Percentiles rank a stretch among this genome's conserved stretches.
These are phyloP conservation scores for Claviceps citrina DNA, from an alignment of 2,329 filamentous ascomycete genomes.

Conservation along the genomic window DNA sequence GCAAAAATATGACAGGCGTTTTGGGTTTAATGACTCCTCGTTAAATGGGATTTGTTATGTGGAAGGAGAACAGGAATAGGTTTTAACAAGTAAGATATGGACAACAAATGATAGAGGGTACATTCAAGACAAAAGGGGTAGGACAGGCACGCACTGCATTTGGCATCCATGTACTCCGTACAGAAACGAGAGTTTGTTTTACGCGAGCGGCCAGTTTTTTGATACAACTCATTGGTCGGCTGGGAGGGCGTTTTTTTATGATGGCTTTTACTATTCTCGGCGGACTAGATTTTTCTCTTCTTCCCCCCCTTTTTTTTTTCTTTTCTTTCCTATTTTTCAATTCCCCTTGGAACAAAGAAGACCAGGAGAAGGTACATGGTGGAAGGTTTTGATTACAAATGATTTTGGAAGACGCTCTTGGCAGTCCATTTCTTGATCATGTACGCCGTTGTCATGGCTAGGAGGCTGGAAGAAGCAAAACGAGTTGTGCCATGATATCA, in stretches of 20 bases:
- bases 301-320: not conserved
- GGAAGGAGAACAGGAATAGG: not conserved
- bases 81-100: not conserved
- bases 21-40: not conserved
- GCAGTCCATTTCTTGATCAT: too few relatives aligned
- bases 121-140: not conserved
- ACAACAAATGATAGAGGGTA: not conserved
- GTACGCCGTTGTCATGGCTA: too few relatives aligned
- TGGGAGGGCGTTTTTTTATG: not conserved
- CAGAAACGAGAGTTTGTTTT: not conserved
- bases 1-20: not conserved
- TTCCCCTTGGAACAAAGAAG: too few relatives aligned
- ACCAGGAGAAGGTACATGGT: too few relatives aligned
- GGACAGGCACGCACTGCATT: not conserved
- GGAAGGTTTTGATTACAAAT: too few relatives aligned
- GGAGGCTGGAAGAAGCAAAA: too few relatives aligned
- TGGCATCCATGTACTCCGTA: not conserved
- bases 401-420: too few relatives aligned
- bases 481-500: too few relatives aligned
- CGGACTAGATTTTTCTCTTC: not conserved
- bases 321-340: not conserved
- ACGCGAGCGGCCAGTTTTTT: not conserved
- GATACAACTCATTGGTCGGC: not conserved
- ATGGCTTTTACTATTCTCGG: not conserved
- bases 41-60: not conserved